Base-by-base conservation (phyloP, 164 flowering plant genomes). In the Pachysandra terminalis region DNA sequence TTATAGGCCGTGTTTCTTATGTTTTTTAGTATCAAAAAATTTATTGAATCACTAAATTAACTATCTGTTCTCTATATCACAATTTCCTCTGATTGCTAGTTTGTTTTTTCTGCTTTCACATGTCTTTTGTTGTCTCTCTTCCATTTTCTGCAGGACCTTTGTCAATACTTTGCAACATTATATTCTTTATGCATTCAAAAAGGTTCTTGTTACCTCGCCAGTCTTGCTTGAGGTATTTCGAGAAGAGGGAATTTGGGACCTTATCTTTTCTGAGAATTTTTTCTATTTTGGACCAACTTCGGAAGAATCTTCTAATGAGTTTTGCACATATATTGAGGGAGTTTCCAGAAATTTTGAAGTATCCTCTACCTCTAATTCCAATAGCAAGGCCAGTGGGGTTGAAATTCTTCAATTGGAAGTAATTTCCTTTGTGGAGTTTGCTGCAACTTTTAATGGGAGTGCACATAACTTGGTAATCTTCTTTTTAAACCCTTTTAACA, bases 231-330 rank as follows among this genome's bases (percentile, higher is more conserved):
- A 88, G 76, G 79, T 83, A 53, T 88, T 88, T 63, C 85, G 97
- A 66, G 85, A 83, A 69, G 95, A 89, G 74, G 93, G 98, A 21
- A 75, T 90, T 25, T 95, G 98, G 98, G 97, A 88, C 56, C 88
- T 95, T 64, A 71, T 93, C 55, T 92, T 93, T 77, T 92, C 99
- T 16, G 98, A 89, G 75, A 82, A 82, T 60, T 86, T 94, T 74
- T 93, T 91, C 82, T 91, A 86, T 73, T 93, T 85, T 82, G 85
- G 81, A 48, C 80, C 82, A 45, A 71, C 84, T 76, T 75, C 72
- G 48, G 82, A 84, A 60, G 89, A 79, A 15, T 27, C 63, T 68
- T 59, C 80, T 59, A 83, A 59, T 69, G 84, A 78, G 19, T 67
- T 63, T 66, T 69, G 53, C 63, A 23, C 67, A 40, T 53, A 35